phyloP scores from a whole-genome alignment of 306 rosid species.

The Castanea mollissima region DNA sequence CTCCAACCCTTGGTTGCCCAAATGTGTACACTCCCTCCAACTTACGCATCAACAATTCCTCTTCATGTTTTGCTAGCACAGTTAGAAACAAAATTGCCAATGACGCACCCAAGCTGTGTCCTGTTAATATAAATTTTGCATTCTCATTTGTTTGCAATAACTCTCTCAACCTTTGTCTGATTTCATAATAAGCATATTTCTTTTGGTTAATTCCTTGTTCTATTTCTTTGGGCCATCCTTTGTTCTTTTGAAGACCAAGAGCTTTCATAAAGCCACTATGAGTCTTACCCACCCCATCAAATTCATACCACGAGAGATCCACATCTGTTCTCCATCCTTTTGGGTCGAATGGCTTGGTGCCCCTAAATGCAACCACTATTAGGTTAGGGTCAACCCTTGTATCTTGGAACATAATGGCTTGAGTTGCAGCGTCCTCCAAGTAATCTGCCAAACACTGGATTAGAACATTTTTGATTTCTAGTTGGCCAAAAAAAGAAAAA shows the following conservation, averaged over 20 bases:
- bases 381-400: constrained; percentile 37
- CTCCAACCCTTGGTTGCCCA: constrained; percentile 71
- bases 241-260: constrained; percentile 46
- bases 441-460: constrained; percentile 38
- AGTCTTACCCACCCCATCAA: constrained; percentile 51
- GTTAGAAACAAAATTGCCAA: constrained; percentile 65
- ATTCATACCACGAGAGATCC: constrained; percentile 70
- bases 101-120: constrained; percentile 84
- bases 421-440: constrained; percentile 41
- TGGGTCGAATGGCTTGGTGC: constrained; percentile 62
- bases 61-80: constrained; percentile 51
- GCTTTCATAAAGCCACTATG: constrained; percentile 75
- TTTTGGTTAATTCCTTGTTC: neutral
- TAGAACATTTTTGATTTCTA: neutral
- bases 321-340: constrained; percentile 58
- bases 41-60: constrained; percentile 42
- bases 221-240: constrained; percentile 62
- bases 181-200: constrained; percentile 50
- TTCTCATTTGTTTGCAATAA: constrained; percentile 32
- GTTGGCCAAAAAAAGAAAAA: neutral
- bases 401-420: constrained; percentile 55
- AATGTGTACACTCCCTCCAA: constrained; percentile 43
- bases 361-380: constrained; percentile 68
- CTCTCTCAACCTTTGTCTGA: constrained; percentile 45
- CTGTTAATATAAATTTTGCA: constrained; percentile 72